Percentiles rank a stretch among this genome's conserved stretches.
These are phyloP conservation scores for Beauveria varroae DNA, from an alignment of 2,329 filamentous ascomycete genomes.

Conservation along the genomic window DNA sequence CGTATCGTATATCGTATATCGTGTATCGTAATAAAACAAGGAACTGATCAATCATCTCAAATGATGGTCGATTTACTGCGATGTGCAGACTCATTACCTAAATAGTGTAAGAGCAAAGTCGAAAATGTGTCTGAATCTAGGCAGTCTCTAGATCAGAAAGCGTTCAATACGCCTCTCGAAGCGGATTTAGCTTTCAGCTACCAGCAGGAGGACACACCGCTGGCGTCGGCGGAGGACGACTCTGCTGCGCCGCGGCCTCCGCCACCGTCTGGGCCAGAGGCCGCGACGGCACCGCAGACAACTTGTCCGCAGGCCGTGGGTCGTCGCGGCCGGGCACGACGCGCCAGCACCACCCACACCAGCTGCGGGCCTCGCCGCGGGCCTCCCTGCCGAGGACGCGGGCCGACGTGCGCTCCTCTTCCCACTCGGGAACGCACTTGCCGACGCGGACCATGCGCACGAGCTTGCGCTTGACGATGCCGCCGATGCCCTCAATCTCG, in stretches of 20 bases:
- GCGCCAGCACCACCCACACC: slow-evolving; percentile 87
- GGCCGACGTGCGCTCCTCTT: slow-evolving; percentile 55
- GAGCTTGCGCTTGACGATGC: slow-evolving; percentile 79
- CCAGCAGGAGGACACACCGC: too few relatives aligned
- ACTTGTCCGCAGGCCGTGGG: slow-evolving; percentile 13
- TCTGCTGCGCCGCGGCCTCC: neutral
- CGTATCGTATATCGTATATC: neutral
- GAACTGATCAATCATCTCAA: neutral
- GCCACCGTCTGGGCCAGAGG: too few relatives aligned
- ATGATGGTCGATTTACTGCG: neutral
- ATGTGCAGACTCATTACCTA: neutral
- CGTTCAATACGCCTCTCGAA: too few relatives aligned
- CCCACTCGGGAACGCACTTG: slow-evolving; percentile 77
- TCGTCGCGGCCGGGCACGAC: slow-evolving; percentile 57
- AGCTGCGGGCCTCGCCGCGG: slow-evolving; percentile 61
- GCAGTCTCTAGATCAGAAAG: too few relatives aligned
- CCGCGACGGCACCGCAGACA: too few relatives aligned
- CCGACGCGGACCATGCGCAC: slow-evolving; percentile 76
- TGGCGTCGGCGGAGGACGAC: neutral
- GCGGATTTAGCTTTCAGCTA: too few relatives aligned
- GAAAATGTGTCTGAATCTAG: neutral
- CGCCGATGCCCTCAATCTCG: slow-evolving; percentile 87
- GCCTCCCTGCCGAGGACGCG: slow-evolving; percentile 65
- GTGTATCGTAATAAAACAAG: neutral
- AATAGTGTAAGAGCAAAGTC: neutral